A percentile compares a stretch with the other conserved stretches of the same genome.
These are phyloP conservation scores for Elasticomyces elasticus DNA, from an alignment of 495 filamentous ascomycete species.

Conservation along the genomic window DNA sequence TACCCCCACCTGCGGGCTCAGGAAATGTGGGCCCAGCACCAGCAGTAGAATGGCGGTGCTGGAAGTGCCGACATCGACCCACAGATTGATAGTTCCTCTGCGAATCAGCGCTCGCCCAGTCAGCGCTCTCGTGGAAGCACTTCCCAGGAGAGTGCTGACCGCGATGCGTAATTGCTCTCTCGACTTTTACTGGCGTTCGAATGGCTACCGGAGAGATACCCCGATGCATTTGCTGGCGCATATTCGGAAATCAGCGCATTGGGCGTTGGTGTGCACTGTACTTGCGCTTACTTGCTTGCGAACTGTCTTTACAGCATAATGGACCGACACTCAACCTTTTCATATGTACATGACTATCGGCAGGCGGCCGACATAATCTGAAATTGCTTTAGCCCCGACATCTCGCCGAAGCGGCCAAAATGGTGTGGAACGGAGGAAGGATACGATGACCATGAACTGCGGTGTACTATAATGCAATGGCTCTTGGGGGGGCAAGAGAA, in stretches of 20 bases:
- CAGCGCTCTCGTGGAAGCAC: not conserved
- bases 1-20: slow-evolving; percentile 28
- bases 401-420: not conserved
- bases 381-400: too few species aligned
- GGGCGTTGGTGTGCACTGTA: not conserved
- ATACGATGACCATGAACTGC: not conserved
- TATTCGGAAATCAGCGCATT: not conserved
- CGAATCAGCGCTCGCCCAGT: not conserved
- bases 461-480: not conserved
- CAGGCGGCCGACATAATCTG: not conserved
- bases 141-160: not conserved
- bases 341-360: not conserved
- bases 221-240: not conserved
- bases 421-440: not conserved
- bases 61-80: not conserved
- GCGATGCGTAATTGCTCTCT: not conserved
- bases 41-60: slow-evolving; percentile 24
- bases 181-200: not conserved
- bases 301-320: not conserved
- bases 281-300: not conserved
- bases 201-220: not conserved
- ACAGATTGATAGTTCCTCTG: not conserved
- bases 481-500: not conserved
- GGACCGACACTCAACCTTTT: not conserved
- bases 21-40: slow-evolving; percentile 29